These are phyloP conservation scores for Teratosphaeria viscida DNA, from an alignment of 2,329 filamentous ascomycete species.

Conservation along the genomic window DNA sequence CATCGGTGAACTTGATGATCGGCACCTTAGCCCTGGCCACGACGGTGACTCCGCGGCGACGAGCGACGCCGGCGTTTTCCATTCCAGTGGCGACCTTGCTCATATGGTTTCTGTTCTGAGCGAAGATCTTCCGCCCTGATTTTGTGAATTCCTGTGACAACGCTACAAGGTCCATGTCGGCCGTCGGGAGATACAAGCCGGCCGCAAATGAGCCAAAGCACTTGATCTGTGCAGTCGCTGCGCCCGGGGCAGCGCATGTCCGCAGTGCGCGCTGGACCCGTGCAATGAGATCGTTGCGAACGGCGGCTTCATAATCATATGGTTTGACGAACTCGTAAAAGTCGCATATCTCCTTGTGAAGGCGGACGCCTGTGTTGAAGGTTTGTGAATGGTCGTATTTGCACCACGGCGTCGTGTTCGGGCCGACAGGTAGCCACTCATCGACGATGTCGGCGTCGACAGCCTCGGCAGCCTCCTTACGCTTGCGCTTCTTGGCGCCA, in stretches of 20 bases:
- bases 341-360: conserved; percentile 83
- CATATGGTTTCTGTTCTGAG: conserved; percentile 28
- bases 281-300: conserved; percentile 62
- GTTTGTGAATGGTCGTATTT: conserved; percentile 28
- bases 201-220: conserved; percentile 95
- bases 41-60: conserved; percentile 50
- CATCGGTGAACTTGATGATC: conserved; percentile 82
- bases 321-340: conserved; percentile 82
- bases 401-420: conserved; percentile 53
- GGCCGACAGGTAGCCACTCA: conserved; percentile 33
- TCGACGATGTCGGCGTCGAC: conserved; percentile 28
- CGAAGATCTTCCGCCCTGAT: conserved; percentile 41
- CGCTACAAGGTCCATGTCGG: conserved; percentile 89
- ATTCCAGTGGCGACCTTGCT: conserved; percentile 55
- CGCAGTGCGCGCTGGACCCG: conserved; percentile 47
- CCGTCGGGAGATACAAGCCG: conserved; percentile 59
- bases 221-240: conserved; percentile 48
- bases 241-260: conserved; percentile 31
- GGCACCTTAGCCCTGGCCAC: conserved; percentile 75
- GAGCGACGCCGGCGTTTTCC: conserved; percentile 45
- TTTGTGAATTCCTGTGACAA: conserved; percentile 52
- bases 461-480: conserved; percentile 29
- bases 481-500: conserved; percentile 58
- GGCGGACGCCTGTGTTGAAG: conserved; percentile 18
- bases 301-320: conserved; percentile 60